A percentile compares a stretch with the other conserved stretches of the same genome.
These are phyloP conservation scores for Fusarium sterilihyphosum DNA, from an alignment of 2,329 filamentous ascomycete genomes.

Conservation along the genomic window DNA sequence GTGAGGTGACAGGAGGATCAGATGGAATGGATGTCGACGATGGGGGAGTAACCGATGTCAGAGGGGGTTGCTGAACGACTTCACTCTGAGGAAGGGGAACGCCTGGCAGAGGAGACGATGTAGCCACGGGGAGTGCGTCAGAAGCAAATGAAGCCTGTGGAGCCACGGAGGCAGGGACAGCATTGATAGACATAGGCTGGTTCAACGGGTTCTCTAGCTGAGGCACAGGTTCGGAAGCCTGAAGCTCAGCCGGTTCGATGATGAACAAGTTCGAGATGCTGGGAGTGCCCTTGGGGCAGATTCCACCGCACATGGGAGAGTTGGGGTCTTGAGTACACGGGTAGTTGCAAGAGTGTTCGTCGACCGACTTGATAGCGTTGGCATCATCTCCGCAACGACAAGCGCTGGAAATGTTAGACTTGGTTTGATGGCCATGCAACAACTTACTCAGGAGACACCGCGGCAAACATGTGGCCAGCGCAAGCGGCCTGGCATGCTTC, in stretches of 20 bases:
- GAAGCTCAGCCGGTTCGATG: slow-evolving; percentile 26
- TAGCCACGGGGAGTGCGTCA: neutral
- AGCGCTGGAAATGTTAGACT: slow-evolving; percentile 40
- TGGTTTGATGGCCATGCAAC: rapidly evolving
- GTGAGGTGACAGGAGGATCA: neutral
- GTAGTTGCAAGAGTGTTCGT: slow-evolving; percentile 47
- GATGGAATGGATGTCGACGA: neutral
- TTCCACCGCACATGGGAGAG: slow-evolving; percentile 49
- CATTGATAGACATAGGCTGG: neutral
- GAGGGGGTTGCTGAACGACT: neutral
- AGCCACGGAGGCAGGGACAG: neutral
- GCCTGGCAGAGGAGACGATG: neutral
- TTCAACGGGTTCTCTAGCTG: slow-evolving; percentile 10
- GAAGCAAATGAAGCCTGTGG: slow-evolving; percentile 14
- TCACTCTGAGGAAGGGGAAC: neutral
- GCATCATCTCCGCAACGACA: slow-evolving; percentile 51
- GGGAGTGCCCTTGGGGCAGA: slow-evolving; percentile 41
- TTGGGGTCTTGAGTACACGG: slow-evolving; percentile 43
- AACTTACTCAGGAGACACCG: slow-evolving; percentile 47
- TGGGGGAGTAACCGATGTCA: neutral
- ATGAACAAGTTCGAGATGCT: slow-evolving; percentile 48
- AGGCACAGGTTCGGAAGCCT: slow-evolving; percentile 2
- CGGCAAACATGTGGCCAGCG: slow-evolving; percentile 33
- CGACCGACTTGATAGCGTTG: slow-evolving; percentile 40
- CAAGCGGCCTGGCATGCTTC: slow-evolving; percentile 32